Evolutionary conservation across 306 rosid species (phyloP).

Genomic region (Quercus glauca): DNA sequence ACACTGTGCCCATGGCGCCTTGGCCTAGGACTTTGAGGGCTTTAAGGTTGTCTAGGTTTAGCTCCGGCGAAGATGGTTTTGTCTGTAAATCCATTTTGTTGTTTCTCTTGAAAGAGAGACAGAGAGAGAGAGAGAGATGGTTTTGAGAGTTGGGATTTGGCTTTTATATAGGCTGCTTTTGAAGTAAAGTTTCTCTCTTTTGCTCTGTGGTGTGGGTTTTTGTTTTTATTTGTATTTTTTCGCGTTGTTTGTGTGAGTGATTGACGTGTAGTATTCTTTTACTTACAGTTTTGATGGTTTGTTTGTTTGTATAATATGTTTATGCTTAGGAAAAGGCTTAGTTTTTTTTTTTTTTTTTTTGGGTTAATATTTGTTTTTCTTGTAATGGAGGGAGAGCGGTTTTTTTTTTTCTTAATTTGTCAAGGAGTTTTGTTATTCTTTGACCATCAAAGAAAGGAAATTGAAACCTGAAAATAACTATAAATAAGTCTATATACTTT

Average conservation of each 20-base stretch:
- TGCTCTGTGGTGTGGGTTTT: not conserved
- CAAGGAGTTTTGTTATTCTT: too few relatives aligned
- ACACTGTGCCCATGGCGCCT: conserved; percentile 98
- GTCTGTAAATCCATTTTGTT: conserved; percentile 38
- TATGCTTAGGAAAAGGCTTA: too few relatives aligned
- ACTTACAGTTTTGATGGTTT: too few relatives aligned
- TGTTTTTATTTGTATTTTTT: not conserved
- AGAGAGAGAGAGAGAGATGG: not conserved
- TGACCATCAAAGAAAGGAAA: too few relatives aligned
- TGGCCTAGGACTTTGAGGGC: conserved; percentile 70
- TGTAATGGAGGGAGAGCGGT: too few relatives aligned
- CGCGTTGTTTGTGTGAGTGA: not conserved
- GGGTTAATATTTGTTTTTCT: too few relatives aligned
- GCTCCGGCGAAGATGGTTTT: conserved; percentile 41
- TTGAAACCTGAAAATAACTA: too few relatives aligned
- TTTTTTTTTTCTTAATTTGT: too few relatives aligned
- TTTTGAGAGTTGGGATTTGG: conserved; percentile 23
- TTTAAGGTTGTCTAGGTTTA: conserved; percentile 51
- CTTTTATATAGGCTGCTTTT: conserved; percentile 35
- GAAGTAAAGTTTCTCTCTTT: not conserved
- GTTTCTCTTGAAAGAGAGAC: not conserved
- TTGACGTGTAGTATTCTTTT: not conserved
- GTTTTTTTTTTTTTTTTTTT: too few relatives aligned
- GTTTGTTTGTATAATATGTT: too few relatives aligned
- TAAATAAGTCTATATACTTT: too few relatives aligned